These are phyloP conservation scores for Pseudonitzschia pungens DNA, from an alignment of 108 stramenopile species.

Conservation along the genomic window DNA sequence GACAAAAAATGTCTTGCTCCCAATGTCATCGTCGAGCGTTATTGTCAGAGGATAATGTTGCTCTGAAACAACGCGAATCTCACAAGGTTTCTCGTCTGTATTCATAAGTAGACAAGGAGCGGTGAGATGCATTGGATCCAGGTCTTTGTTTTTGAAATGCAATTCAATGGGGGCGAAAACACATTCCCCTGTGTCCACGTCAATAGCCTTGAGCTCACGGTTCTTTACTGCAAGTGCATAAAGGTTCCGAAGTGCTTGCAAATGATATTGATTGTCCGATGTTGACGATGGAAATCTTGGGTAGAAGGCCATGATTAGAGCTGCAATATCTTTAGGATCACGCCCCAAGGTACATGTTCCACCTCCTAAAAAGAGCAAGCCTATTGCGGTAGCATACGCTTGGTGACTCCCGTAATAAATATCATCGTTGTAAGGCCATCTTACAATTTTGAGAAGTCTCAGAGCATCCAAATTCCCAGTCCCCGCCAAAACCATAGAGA, in stretches of 20 bases:
- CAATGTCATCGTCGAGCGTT: constrained; percentile 21
- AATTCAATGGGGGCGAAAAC: constrained; percentile 74
- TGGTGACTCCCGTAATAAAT: constrained; percentile 91
- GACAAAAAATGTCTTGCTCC: constrained; percentile 58
- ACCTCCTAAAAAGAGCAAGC: constrained; percentile 94
- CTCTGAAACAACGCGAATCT: constrained; percentile 58
- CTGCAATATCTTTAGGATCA: constrained; percentile 89
- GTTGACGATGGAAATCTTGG: constrained; percentile 87
- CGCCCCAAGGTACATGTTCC: constrained; percentile 90
- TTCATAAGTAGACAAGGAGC: constrained; percentile 50
- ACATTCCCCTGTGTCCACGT: constrained; percentile 83
- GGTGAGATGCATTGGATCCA: constrained; percentile 27
- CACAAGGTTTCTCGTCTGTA: constrained; percentile 16
- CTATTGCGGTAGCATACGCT: constrained; percentile 88
- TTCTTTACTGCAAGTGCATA: constrained; percentile 94
- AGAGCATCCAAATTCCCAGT: constrained; percentile 93
- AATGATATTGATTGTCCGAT: constrained; percentile 93
- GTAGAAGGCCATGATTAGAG: constrained; percentile 88
- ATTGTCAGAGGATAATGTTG: constrained; percentile 42
- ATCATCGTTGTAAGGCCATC: constrained; percentile 86
- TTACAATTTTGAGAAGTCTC: constrained; percentile 74
- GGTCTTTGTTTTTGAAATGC: constrained; percentile 21
- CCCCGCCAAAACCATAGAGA: constrained; percentile 95
- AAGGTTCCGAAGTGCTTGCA: constrained; percentile 95
- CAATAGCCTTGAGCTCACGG: constrained; percentile 81